phyloP scores from a whole-genome alignment of 2,329 filamentous ascomycete genomes.

The Cercospora sojina region DNA sequence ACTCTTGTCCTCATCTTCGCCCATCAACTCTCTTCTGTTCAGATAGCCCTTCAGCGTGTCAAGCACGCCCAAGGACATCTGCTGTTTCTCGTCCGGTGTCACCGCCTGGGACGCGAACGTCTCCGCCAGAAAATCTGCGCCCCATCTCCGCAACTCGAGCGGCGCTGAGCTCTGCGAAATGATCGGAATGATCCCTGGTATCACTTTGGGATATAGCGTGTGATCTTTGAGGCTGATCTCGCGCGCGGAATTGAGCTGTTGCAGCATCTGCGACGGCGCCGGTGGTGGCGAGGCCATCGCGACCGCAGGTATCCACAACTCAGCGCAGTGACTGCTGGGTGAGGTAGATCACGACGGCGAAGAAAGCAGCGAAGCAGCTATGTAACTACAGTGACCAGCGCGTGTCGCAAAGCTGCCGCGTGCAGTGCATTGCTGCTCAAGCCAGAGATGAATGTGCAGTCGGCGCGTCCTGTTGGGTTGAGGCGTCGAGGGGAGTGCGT shows the following conservation, averaged over 20 bases:
- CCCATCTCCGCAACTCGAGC: constrained; percentile 89
- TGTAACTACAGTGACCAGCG: constrained; percentile 27
- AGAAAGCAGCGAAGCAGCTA: constrained; percentile 30
- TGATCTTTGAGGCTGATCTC: constrained; percentile 84
- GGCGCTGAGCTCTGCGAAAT: constrained; percentile 67
- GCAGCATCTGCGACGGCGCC: constrained; percentile 65
- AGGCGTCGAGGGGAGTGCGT: background rate
- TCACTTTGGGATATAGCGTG: constrained; percentile 85
- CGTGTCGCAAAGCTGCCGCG: constrained; percentile 13
- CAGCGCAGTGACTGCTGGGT: constrained; percentile 14
- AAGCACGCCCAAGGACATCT: constrained; percentile 66
- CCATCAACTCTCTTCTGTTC: constrained; percentile 52
- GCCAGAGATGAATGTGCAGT: background rate
- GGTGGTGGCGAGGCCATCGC: constrained; percentile 28
- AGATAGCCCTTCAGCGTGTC: constrained; percentile 63
- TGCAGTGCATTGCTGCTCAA: constrained; percentile 18
- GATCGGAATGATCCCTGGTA: constrained; percentile 89
- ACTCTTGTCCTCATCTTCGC: constrained; percentile 65
- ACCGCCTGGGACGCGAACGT: constrained; percentile 92
- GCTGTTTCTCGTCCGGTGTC: constrained; percentile 73
- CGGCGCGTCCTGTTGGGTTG: background rate
- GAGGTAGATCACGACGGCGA: constrained; percentile 27
- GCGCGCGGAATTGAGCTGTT: constrained; percentile 85
- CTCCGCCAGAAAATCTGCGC: constrained; percentile 91
- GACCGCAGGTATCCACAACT: constrained; percentile 12